Conservation (phyloP, 345 rosid genomes). For the Dovyalis caffra region DNA sequence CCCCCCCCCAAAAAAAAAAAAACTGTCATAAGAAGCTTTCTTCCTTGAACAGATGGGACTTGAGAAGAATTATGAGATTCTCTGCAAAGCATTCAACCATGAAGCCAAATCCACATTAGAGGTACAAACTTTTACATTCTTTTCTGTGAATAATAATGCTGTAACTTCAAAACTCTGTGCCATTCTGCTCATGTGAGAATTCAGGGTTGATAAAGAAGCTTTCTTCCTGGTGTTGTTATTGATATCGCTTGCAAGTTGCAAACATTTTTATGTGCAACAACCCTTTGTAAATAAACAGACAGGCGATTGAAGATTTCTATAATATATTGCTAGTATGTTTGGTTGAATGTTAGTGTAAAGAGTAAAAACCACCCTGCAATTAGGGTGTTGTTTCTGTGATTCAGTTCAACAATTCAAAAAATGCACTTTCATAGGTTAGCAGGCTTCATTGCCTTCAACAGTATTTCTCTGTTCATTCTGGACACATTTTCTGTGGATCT, state of each 20-base stretch:
- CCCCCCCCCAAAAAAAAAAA: too few species aligned
- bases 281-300: not conserved
- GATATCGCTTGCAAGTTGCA: not conserved
- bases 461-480: too few species aligned
- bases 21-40: not conserved
- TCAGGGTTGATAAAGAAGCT: not conserved
- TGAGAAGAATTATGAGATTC: slow-evolving; percentile 71
- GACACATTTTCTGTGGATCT: not conserved
- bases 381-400: not conserved
- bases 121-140: slow-evolving; percentile 33
- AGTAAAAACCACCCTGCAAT: too few species aligned
- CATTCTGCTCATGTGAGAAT: not conserved
- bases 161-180: not conserved
- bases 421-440: not conserved
- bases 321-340: not conserved
- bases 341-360: not conserved
- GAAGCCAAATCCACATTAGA: slow-evolving; percentile 66
- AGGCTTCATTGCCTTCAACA: not conserved
- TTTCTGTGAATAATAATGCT: not conserved
- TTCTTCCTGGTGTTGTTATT: not conserved
- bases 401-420: too few species aligned
- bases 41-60: slow-evolving; percentile 40
- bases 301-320: not conserved
- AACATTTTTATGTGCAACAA: not conserved
- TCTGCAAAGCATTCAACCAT: slow-evolving; percentile 74